Evolutionary conservation across 441 rosid genomes (phyloP), one percentile per base, ranked within the genome.

Genomic region (Populus hybrid): DNA sequence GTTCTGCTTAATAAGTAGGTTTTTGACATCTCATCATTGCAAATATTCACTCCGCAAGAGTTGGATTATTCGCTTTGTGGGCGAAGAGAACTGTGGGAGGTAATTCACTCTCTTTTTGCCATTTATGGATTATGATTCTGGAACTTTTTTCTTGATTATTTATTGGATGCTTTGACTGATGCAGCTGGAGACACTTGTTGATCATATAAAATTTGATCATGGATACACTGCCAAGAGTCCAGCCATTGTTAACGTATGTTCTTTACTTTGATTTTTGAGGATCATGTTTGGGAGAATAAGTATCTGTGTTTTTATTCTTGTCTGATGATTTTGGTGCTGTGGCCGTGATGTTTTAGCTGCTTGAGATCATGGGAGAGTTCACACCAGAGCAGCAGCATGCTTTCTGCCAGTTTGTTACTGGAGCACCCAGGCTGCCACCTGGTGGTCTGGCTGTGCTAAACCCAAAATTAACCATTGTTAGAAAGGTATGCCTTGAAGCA

Each of bases 81-180:
- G 71, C 98, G 96, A 73, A 87, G 99, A 82, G 99, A 97, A 86
- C 75, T 95, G 89, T 95, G 99, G 99, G 91, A 97, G 99, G 99
- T 95, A 86, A 83, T 50, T 69, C 78, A n/a, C 35, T 24, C 30
- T 66, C n/a, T 11, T 77, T 70, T 66, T 67, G 23, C 21, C 2
- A 32, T 72, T 30, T 75, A 74, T 42, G 40, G 67, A 72, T 38
- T 72, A 21, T 35, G 10, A 35, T 35, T 40, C 20, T 9, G 54
- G 67, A 35, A 73, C 65, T 67, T 35, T 68, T 18, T 73, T 72
- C n/a, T 14, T 72, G 42, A 64, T 70, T 73, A n/a, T 80, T 66
- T 61, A 73, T 71, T 67, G 70, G 75, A 68, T 59, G 54, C 74
- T 36, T 68, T 72, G 11, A 72, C 70, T 79, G 71, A 30, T 76